These are phyloP conservation scores for Dovyalis caffra DNA, from an alignment of 345 rosid genomes.

Conservation along the genomic window DNA sequence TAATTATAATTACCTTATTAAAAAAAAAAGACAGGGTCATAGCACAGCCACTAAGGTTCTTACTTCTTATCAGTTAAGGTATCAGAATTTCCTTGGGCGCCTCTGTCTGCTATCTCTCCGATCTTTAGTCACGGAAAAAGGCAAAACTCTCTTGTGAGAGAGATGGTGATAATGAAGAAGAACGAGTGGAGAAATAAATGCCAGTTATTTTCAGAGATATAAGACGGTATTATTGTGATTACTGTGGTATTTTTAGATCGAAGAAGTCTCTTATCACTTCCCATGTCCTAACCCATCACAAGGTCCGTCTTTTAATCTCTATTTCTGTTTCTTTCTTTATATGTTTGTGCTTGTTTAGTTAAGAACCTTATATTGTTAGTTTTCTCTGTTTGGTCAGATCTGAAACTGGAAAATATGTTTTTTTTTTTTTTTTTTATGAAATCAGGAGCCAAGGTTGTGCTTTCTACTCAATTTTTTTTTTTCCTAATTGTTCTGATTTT, in stretches of 20 bases:
- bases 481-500: background rate
- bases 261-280: constrained; percentile 68
- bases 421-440: background rate
- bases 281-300: constrained; percentile 55
- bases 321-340: background rate
- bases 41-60: background rate
- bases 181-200: background rate
- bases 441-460: background rate
- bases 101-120: background rate
- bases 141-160: background rate
- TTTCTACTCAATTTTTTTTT: background rate
- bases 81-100: no score
- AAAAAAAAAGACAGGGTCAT: no score
- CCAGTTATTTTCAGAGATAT: constrained; percentile 43
- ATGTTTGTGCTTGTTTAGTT: background rate
- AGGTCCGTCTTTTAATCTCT: constrained; percentile 28
- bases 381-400: background rate
- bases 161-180: background rate
- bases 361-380: background rate
- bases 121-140: background rate
- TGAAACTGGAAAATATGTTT: background rate
- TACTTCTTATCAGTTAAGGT: no score
- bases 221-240: constrained; percentile 69
- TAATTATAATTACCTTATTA: no score
- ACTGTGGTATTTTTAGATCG: constrained; percentile 84